Base-by-base conservation (phyloP, 139 green algal species). In the Yamagishiella unicocca region DNA sequence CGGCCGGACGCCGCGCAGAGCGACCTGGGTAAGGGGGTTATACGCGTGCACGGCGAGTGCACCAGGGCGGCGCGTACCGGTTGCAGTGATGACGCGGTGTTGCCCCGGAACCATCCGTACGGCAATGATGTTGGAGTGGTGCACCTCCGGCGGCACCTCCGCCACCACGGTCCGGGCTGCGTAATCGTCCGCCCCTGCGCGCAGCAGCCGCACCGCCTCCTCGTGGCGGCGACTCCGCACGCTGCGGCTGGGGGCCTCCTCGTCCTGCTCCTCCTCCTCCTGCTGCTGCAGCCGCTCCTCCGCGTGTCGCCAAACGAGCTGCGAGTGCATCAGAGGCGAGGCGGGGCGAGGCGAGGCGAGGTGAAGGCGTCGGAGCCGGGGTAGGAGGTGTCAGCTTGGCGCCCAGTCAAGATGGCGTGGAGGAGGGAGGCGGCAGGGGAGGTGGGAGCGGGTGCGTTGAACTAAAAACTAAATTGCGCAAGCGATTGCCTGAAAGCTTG, bases 271-370 rank as follows among this genome's bases (percentile, higher is more conserved):
- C 0, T 35, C 73, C 29, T 33, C 38, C 54, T 55, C 25, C 24
- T 82, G 22, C 53, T 83, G 33, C 38, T 67, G 53, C 27, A 83
- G 40, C 55, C 75, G 24, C 42, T 87, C 35, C 50, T 93, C 91
- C 1, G 91, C 9, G 7, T 89, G 87, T 38, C 68, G 87, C 72
- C 91, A 93, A 40, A 93, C 88, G 38, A 94, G 77, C 92, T 94
- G 70, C n/a, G n/a, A n/a, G n/a, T n/a, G n/a, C n/a, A n/a, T n/a
- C n/a, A n/a, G n/a, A n/a, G n/a, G n/a, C n/a, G n/a, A n/a, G n/a
- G n/a, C n/a, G n/a, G n/a, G n/a, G n/a, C n/a, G n/a, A n/a, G n/a
- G n/a, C n/a, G n/a, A n/a, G n/a, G n/a, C n/a, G n/a, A n/a, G n/a
- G n/a, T n/a, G n/a, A n/a, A n/a, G n/a, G n/a, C n/a, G n/a, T n/a